phyloP scores from a whole-genome alignment of 306 rosid species.

The Cicer judaicum region DNA sequence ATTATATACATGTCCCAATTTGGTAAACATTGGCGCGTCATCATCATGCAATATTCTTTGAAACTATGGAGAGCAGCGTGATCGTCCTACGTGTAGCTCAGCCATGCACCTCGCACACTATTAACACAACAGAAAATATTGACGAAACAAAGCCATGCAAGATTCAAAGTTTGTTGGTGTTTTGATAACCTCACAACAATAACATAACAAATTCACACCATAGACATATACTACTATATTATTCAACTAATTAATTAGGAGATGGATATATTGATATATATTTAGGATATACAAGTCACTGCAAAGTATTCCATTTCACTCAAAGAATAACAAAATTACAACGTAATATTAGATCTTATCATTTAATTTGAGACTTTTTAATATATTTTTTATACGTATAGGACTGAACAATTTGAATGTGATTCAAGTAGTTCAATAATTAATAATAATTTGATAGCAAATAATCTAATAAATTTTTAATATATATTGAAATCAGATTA shows the following conservation, averaged over 20 bases:
- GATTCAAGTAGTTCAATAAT: no score
- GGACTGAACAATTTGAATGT: no score
- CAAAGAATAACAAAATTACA: slow-evolving; percentile 45
- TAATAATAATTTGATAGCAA: accelerated
- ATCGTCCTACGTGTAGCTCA: slow-evolving; percentile 44
- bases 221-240: neutral
- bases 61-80: neutral
- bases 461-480: no score
- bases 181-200: slow-evolving; percentile 50
- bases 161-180: slow-evolving; percentile 71
- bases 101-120: slow-evolving; percentile 9
- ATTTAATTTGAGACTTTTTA: no score
- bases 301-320: slow-evolving; percentile 44
- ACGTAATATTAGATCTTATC: no score
- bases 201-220: slow-evolving; percentile 36
- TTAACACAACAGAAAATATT: slow-evolving; percentile 8
- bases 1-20: slow-evolving; percentile 11
- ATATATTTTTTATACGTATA: no score
- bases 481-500: no score
- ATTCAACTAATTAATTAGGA: slow-evolving; percentile 43
- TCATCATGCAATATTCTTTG: slow-evolving; percentile 3
- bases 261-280: slow-evolving; percentile 34
- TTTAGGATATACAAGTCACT: slow-evolving; percentile 34
- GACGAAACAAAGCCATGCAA: slow-evolving; percentile 37
- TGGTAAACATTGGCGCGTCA: slow-evolving; percentile 35